Conservation (phyloP, 208 protist genomes). For the Trypanosoma caninum region DNA sequence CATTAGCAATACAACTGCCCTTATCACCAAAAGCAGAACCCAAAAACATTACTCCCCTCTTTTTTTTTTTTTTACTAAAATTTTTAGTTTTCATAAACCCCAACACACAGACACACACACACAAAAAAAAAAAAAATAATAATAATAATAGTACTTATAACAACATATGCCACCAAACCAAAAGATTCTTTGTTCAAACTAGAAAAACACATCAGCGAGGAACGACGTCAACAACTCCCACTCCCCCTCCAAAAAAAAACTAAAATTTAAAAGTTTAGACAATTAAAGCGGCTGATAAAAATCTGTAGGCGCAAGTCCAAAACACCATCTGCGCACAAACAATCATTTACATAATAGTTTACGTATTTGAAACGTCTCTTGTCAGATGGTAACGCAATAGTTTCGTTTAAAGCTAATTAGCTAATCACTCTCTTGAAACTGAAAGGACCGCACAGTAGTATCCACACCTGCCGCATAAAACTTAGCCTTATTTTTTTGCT, state of each 20-base stretch:
- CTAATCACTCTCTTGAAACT: constrained; percentile 86
- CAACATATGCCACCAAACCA: no score
- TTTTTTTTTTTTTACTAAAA: neutral
- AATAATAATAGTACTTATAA: neutral
- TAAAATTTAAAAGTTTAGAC: neutral
- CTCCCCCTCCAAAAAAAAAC: no score
- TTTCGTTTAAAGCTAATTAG: neutral
- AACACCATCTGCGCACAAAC: no score
- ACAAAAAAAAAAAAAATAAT: neutral
- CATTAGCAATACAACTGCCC: neutral
- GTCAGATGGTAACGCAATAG: neutral
- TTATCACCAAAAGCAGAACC: neutral
- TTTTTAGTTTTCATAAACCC: neutral
- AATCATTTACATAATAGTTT: no score
- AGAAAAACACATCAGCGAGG: no score
- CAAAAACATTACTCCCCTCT: neutral
- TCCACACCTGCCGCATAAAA: constrained; percentile 80
- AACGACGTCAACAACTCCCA: no score
- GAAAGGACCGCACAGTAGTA: constrained; percentile 64
- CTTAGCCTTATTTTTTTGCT: constrained; percentile 90
- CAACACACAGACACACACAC: neutral
- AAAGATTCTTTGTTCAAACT: no score
- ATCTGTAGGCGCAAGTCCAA: no score
- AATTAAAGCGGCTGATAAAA: no score
- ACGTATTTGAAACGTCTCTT: neutral